Evolutionary conservation across 164 flowering plant genomes (phyloP), one percentile per base, ranked within the genome.

Genomic region (Protea cynaroides): DNA sequence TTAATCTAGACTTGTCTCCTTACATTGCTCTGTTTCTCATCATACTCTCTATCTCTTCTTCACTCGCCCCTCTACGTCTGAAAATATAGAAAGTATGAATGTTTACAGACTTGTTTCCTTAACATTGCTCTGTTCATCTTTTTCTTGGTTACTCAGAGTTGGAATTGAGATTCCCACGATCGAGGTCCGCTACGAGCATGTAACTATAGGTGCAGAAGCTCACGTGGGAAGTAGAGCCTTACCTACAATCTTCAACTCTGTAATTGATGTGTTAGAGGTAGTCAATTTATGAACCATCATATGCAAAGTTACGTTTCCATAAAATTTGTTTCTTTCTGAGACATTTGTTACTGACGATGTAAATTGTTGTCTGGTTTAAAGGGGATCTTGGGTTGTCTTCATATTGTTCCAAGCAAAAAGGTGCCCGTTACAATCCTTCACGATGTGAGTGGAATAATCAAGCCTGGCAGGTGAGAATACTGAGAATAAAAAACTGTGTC

Each of bases 171-270:
- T 79, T 53, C 84, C 82, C 0, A 70, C 70, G 15, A 79, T 83
- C 13, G 86, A 83, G 66, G 81, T 83, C 0, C 59, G 86, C 40
- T 83, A 56, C n/a, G 80, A 83, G 76, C 64, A 80, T 64, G 24
- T 83, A 18, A 79, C 40, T 6, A 58, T 83, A 38, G 82, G 75
- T 15, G 81, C 75, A 53, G 74, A 78, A 25, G 74, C 79, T 21
- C 36, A 66, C 70, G 79, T 72, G 1, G 84, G 82, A 17, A 61
- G 77, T 53, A 76, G 86, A 74, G 81, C 84, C 37, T 25, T 83
- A 67, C 84, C 86, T 37, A 61, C 86, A 4, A 25, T 83, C 58
- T 11, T 75, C 25, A 83, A 83, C 67, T 80, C 67, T 65, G 11
- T 15, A 58, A 23, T 44, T 22, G 70, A 77, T 55, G 58, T 76